phyloP scores from a whole-genome alignment of 2,329 filamentous ascomycete species.

The Trichoderma citrinoviride region DNA sequence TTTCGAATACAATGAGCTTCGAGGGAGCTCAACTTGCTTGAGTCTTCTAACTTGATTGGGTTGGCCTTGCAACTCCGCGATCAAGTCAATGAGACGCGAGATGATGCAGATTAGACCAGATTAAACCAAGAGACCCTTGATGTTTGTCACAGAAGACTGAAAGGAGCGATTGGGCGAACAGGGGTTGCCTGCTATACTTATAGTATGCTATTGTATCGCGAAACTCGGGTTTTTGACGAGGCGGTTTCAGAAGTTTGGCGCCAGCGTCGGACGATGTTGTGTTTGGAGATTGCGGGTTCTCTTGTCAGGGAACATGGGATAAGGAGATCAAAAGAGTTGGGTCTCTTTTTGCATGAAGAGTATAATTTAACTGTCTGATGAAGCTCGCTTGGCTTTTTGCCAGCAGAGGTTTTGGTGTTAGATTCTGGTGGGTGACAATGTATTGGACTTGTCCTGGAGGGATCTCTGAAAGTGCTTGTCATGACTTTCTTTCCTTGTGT shows the following conservation, averaged over 20 bases:
- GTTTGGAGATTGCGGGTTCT: background rate
- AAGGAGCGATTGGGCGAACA: background rate
- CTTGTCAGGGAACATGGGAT: background rate
- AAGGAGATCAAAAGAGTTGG: background rate
- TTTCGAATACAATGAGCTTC: background rate
- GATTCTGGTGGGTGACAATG: too few species aligned
- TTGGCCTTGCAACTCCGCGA: background rate
- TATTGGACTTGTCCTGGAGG: too few species aligned
- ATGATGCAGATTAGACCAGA: background rate
- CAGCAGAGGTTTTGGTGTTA: too few species aligned
- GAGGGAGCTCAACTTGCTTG: background rate
- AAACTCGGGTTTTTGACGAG: slow-evolving; percentile 1
- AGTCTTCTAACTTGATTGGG: background rate
- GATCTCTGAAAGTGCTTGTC: too few species aligned
- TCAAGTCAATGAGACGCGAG: background rate
- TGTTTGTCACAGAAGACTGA: too few species aligned
- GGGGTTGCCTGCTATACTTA: background rate
- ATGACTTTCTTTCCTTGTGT: too few species aligned
- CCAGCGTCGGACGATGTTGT: background rate
- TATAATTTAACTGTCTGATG: too few species aligned
- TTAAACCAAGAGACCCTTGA: background rate
- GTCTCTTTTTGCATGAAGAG: background rate
- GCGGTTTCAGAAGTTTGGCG: slow-evolving; percentile 12
- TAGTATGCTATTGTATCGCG: background rate
- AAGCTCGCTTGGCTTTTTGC: too few species aligned